Conservation (phyloP, 2,329 filamentous ascomycete genomes). For the Kalmusia sp. region DNA sequence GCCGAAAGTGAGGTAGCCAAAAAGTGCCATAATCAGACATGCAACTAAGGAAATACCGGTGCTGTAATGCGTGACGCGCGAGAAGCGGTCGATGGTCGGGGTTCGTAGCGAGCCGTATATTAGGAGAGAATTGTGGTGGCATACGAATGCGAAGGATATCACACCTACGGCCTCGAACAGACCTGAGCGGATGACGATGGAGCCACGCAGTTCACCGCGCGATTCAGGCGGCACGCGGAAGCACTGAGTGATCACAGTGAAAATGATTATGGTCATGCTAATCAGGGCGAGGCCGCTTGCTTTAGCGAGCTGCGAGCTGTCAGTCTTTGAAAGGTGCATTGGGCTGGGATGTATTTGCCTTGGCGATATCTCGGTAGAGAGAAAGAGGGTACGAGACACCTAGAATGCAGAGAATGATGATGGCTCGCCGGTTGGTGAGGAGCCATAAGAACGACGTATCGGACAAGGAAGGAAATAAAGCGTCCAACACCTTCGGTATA, state of each 20-base stretch:
- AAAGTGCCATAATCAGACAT: slow-evolving; percentile 85
- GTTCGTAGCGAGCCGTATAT: slow-evolving; percentile 96
- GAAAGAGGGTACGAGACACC: slow-evolving; percentile 90
- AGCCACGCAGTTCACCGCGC: slow-evolving; percentile 73
- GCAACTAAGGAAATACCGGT: slow-evolving; percentile 90
- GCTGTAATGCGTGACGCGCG: slow-evolving; percentile 91
- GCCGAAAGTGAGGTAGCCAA: slow-evolving; percentile 92
- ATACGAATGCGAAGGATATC: slow-evolving; percentile 87
- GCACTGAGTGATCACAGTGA: slow-evolving; percentile 87
- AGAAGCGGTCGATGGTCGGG: slow-evolving; percentile 94
- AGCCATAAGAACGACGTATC: slow-evolving; percentile 80
- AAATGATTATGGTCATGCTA: slow-evolving; percentile 89
- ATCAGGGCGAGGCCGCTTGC: slow-evolving; percentile 91
- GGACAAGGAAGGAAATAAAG: slow-evolving; percentile 78
- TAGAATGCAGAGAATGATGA: slow-evolving; percentile 87
- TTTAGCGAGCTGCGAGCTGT: slow-evolving; percentile 77
- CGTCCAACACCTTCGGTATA: slow-evolving; percentile 86
- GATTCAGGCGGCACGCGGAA: slow-evolving; percentile 74
- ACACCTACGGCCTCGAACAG: slow-evolving; percentile 97
- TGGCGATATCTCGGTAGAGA: slow-evolving; percentile 94
- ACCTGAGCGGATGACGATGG: slow-evolving; percentile 81
- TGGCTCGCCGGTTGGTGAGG: slow-evolving; percentile 78
- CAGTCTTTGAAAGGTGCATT: slow-evolving; percentile 29
- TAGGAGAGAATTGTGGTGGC: slow-evolving; percentile 93
- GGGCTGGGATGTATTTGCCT: slow-evolving; percentile 53